Evolutionary conservation across 2,329 filamentous ascomycete genomes (phyloP).

Genomic region (Thielaviopsis euricoi): DNA sequence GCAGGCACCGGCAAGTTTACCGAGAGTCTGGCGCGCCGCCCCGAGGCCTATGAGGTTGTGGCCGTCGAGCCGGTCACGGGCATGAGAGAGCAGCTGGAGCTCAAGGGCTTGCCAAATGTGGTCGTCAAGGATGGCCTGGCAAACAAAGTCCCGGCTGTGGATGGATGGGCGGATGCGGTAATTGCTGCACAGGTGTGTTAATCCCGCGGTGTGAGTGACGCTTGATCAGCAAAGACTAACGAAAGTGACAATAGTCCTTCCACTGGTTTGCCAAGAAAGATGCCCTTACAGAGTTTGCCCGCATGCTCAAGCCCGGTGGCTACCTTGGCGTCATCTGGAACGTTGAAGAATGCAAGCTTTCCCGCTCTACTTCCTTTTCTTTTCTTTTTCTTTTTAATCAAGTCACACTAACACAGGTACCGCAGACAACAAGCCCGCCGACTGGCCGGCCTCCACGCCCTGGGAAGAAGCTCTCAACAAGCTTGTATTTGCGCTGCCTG

Average conservation of each 20-base stretch:
- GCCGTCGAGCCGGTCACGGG: constrained; percentile 47
- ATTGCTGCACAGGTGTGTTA: constrained; percentile 48
- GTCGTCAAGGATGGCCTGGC: constrained; percentile 41
- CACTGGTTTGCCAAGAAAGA: constrained; percentile 35
- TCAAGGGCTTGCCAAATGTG: constrained; percentile 40
- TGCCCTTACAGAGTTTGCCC: constrained; percentile 48
- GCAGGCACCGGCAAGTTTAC: constrained; percentile 59
- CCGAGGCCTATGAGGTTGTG: constrained; percentile 42
- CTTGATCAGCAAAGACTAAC: constrained; percentile 5
- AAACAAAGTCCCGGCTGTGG: constrained; percentile 35
- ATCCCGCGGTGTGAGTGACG: background rate
- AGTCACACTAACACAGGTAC: background rate
- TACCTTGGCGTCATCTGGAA: constrained; percentile 58
- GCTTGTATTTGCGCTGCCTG: constrained; percentile 33
- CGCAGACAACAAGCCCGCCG: constrained; percentile 45
- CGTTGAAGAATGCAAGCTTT: constrained; percentile 46
- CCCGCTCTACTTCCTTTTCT: background rate
- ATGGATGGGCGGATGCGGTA: constrained; percentile 46
- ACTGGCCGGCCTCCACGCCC: constrained; percentile 35
- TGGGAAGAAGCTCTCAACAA: constrained; percentile 50
- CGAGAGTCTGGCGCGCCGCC: constrained; percentile 38
- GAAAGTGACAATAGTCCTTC: constrained; percentile 26
- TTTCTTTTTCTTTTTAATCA: background rate
- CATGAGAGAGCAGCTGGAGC: constrained; percentile 45
- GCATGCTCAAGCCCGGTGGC: constrained; percentile 43